Evolutionary conservation across 148 eudicot species (phyloP).

Genomic region (Rhododendron mucronatum): DNA sequence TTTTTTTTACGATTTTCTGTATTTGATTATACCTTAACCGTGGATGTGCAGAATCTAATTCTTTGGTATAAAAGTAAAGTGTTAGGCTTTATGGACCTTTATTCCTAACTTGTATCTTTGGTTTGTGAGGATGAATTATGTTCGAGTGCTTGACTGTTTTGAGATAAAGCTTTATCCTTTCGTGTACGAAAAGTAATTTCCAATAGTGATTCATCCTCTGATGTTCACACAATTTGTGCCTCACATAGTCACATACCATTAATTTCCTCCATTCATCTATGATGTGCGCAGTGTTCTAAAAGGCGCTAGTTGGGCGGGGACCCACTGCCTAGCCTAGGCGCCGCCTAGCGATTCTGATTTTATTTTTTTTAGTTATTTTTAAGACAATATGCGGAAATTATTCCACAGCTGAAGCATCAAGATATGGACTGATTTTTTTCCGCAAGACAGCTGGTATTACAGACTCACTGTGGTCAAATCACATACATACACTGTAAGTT

Average conservation of each 20-base stretch:
- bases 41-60: constrained; percentile 2
- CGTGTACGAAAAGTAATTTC: not conserved
- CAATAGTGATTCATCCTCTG: not conserved
- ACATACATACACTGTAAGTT: no score
- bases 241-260: not conserved
- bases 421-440: no score
- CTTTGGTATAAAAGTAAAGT: not conserved
- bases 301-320: no score
- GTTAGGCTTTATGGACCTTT: not conserved
- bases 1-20: not conserved
- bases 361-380: no score
- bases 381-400: no score
- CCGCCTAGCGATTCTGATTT: no score
- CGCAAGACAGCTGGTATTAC: no score
- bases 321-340: no score
- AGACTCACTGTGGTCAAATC: no score
- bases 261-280: not conserved
- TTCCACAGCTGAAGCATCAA: no score
- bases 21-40: not conserved
- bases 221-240: not conserved
- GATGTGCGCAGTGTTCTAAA: no score
- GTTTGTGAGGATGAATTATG: constrained; percentile 1
- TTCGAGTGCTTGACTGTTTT: not conserved
- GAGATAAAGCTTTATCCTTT: not conserved
- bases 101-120: not conserved